A percentile compares a stretch with the other conserved stretches of the same genome.
Conservation (phyloP, 192 early-diverging fungal genomes). For the Coemansia sp. region DNA sequence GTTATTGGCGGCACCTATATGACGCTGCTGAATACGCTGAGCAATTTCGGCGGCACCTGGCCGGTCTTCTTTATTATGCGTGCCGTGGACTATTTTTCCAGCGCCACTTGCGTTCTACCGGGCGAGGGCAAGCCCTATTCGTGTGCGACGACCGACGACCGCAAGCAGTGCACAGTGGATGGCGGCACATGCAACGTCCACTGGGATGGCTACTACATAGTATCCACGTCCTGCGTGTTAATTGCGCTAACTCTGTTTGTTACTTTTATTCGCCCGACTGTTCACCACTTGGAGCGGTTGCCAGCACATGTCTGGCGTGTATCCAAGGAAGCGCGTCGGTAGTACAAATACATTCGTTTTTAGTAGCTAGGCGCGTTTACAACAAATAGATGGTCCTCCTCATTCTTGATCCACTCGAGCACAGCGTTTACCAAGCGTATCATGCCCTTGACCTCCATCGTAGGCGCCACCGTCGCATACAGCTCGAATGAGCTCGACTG, state of each 20-base stretch:
- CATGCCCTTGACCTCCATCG: constrained; percentile 61
- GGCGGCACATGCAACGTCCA: constrained; percentile 67
- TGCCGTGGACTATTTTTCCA: constrained; percentile 86
- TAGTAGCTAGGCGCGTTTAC: constrained; percentile 73
- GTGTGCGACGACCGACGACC: constrained; percentile 66
- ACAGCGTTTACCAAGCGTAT: constrained; percentile 65
- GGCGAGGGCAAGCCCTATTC: constrained; percentile 50
- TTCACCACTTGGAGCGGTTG: constrained; percentile 58
- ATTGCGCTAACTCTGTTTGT: constrained; percentile 64
- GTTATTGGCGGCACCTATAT: constrained; percentile 89
- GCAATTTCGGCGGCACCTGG: constrained; percentile 98
- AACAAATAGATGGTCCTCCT: constrained; percentile 74
- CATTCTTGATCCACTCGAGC: constrained; percentile 74
- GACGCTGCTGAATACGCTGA: constrained; percentile 89
- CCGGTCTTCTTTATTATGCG: constrained; percentile 90
- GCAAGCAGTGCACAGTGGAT: constrained; percentile 58
- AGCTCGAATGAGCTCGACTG: constrained; percentile 71
- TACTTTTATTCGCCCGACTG: constrained; percentile 60
- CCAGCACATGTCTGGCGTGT: constrained; percentile 51
- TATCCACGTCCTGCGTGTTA: constrained; percentile 67
- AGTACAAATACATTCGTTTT: neutral
- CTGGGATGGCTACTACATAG: constrained; percentile 88
- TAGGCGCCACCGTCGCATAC: constrained; percentile 64
- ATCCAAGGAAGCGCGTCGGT: constrained; percentile 28
- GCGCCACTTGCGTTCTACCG: constrained; percentile 66